phyloP scores from a whole-genome alignment of 305 asterid genomes.

The Fraxinus floribunda region DNA sequence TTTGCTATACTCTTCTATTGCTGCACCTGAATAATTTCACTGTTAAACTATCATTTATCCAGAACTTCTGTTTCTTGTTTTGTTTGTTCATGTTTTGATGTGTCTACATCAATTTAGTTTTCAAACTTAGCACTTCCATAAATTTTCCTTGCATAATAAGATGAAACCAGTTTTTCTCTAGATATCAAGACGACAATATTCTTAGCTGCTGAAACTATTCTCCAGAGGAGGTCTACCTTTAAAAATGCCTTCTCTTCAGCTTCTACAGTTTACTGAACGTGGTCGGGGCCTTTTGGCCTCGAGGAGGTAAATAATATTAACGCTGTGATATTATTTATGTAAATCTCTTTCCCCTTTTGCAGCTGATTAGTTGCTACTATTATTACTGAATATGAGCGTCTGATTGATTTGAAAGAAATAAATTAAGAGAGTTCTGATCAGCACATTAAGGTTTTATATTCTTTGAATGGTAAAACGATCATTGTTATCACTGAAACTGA shows the following conservation, averaged over 20 bases:
- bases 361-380: neutral
- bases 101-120: constrained; percentile 10
- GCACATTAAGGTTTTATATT: neutral
- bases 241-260: constrained; percentile 94
- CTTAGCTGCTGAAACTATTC: constrained; percentile 36
- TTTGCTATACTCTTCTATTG: neutral
- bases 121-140: constrained; percentile 10
- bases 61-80: neutral
- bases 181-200: constrained; percentile 34
- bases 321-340: constrained; percentile 5
- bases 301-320: constrained; percentile 60
- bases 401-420: neutral
- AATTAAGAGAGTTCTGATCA: neutral
- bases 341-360: neutral
- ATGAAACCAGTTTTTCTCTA: constrained; percentile 30
- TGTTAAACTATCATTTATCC: constrained; percentile 1
- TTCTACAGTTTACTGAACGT: constrained; percentile 89
- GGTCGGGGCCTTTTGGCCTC: constrained; percentile 91
- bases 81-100: neutral
- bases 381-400: neutral
- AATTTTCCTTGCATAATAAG: constrained; percentile 27
- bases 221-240: constrained; percentile 38
- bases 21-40: constrained; percentile 2
- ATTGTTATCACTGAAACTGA: neutral
- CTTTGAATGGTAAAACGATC: neutral